Conservation (phyloP, 2,329 filamentous ascomycete genomes). For the Xylaria multiplex region DNA sequence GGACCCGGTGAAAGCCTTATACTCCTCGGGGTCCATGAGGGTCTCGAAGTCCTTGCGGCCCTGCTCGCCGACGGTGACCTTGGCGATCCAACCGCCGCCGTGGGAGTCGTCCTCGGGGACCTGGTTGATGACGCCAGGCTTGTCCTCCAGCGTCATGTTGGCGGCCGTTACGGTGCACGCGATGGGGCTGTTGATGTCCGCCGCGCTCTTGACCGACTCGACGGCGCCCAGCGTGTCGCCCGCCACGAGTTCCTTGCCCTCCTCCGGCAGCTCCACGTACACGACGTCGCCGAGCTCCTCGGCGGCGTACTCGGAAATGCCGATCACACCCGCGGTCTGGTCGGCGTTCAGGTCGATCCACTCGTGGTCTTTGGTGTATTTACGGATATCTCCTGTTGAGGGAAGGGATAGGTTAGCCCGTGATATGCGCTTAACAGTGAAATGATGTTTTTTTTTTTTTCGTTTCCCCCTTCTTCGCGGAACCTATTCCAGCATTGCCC, state of each 20-base stretch:
- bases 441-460: background rate
- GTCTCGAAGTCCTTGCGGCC: conserved; percentile 74
- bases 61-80: conserved; percentile 78
- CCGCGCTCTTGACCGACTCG: conserved; percentile 98
- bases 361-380: conserved; percentile 97
- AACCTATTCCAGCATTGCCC: background rate
- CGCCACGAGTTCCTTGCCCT: conserved; percentile 72
- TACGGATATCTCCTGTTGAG: conserved; percentile 71
- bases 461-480: background rate
- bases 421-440: background rate
- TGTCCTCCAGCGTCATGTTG: conserved; percentile 82
- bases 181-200: conserved; percentile 92
- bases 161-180: conserved; percentile 77
- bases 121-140: conserved; percentile 87
- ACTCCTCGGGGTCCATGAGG: conserved; percentile 81
- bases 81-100: conserved; percentile 90
- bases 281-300: conserved; percentile 95
- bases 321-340: conserved; percentile 81
- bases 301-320: conserved; percentile 92
- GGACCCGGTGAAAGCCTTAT: conserved; percentile 75
- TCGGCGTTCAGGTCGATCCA: conserved; percentile 92
- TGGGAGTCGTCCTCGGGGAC: conserved; percentile 81
- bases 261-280: conserved; percentile 90
- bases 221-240: conserved; percentile 93
- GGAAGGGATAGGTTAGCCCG: conserved; percentile 1